These are phyloP conservation scores for Lyophyllum shimeji DNA, from an alignment of 768 basidiomycete species.

Conservation along the genomic window DNA sequence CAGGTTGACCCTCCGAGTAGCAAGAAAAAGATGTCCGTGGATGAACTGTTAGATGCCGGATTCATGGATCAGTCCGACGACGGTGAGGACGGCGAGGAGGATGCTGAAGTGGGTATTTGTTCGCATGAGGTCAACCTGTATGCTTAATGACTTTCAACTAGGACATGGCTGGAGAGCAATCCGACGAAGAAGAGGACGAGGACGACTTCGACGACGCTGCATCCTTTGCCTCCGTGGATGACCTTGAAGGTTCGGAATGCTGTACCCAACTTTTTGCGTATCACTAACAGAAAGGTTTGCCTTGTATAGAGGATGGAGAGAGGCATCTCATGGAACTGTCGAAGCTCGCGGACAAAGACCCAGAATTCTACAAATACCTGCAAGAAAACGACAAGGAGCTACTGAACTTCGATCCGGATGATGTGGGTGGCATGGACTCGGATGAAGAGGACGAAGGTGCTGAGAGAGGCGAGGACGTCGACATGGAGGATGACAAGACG, in stretches of 20 bases:
- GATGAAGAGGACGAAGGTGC: conserved; percentile 46
- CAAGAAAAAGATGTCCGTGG: conserved; percentile 63
- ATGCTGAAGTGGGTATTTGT: conserved; percentile 21
- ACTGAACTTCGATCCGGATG: conserved; percentile 69
- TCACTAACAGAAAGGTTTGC: background rate
- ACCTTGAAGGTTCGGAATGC: conserved; percentile 58
- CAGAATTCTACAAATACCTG: conserved; percentile 98
- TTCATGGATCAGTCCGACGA: conserved; percentile 70
- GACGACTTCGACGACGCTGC: conserved; percentile 52
- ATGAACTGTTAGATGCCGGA: conserved; percentile 69
- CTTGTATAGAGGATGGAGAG: conserved; percentile 60
- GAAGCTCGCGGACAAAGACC: conserved; percentile 91
- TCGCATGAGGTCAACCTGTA: background rate
- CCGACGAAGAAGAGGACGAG: conserved; percentile 35
- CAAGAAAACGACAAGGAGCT: conserved; percentile 93
- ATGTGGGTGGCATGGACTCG: conserved; percentile 36
- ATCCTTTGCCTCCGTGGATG: conserved; percentile 79
- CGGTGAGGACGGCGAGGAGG: conserved; percentile 32
- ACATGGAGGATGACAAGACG: conserved; percentile 45
- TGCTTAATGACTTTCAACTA: conserved; percentile 6
- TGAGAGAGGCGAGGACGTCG: conserved; percentile 45
- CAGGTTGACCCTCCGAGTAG: conserved; percentile 20
- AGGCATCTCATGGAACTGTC: conserved; percentile 81
- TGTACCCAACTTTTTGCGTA: conserved; percentile 2
- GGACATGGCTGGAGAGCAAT: conserved; percentile 26